phyloP scores from a whole-genome alignment of 495 filamentous ascomycete species.

The Penicillium crystallinum region DNA sequence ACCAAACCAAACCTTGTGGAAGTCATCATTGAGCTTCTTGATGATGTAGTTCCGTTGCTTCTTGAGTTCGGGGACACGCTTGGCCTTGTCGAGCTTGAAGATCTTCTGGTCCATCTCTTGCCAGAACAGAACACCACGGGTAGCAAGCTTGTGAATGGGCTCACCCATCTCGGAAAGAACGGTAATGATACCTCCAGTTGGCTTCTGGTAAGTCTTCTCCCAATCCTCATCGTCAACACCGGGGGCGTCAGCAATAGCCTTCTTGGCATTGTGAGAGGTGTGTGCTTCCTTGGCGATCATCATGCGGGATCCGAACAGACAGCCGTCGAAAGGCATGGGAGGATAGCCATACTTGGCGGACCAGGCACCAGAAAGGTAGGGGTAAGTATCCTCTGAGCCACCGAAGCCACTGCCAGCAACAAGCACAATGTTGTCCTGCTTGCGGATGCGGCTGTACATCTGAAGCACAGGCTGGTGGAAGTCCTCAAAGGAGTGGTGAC shows the following conservation, averaged over 20 bases:
- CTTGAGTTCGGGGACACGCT: conserved; percentile 85
- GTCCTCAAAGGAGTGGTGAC: conserved; percentile 50
- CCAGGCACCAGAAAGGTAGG: conserved; percentile 45
- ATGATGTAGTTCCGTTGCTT: conserved; percentile 94
- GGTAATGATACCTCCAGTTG: conserved; percentile 92
- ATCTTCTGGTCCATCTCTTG: conserved; percentile 97
- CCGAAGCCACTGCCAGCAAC: conserved; percentile 49
- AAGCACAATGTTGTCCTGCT: conserved; percentile 42
- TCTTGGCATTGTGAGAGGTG: conserved; percentile 87
- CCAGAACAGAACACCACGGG: conserved; percentile 92
- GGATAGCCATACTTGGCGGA: conserved; percentile 34
- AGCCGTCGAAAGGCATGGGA: conserved; percentile 47
- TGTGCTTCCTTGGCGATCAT: conserved; percentile 68
- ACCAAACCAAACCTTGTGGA: conserved; percentile 98
- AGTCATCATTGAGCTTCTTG: conserved; percentile 95
- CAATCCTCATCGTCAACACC: conserved; percentile 85
- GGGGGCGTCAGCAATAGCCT: conserved; percentile 87
- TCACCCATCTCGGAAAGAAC: conserved; percentile 98
- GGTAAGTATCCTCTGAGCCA: conserved; percentile 40
- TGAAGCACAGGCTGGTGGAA: conserved; percentile 45
- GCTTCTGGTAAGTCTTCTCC: conserved; percentile 94
- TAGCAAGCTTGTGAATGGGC: conserved; percentile 97
- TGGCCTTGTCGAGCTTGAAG: conserved; percentile 92
- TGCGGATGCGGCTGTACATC: conserved; percentile 41
- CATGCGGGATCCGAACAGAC: conserved; percentile 44